phyloP scores from a whole-genome alignment of 345 rosid genomes.

The Citrus maxima region DNA sequence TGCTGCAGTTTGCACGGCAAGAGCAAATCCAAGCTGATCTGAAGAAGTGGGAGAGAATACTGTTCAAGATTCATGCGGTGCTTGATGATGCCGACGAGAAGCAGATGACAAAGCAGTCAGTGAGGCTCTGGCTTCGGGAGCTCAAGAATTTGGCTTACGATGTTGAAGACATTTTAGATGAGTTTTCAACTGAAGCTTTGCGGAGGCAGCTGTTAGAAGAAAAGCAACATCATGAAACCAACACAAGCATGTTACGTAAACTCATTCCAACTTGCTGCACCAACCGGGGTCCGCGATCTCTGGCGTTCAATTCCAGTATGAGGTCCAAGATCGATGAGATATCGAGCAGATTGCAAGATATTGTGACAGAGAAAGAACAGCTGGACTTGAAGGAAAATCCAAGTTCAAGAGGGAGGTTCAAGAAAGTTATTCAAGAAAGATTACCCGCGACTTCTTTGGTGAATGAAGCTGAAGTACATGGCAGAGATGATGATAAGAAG shows the following conservation, averaged over 20 bases:
- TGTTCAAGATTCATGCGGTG: neutral
- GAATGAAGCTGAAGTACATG: neutral
- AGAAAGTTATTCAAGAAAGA: neutral
- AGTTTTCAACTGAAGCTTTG: slow-evolving; percentile 5
- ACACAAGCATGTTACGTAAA: neutral
- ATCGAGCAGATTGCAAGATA: neutral
- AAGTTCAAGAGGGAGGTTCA: neutral
- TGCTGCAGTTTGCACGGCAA: neutral
- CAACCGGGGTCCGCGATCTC: neutral
- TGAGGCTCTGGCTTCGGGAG: slow-evolving; percentile 14
- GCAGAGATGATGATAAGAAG: neutral
- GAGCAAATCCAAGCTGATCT: neutral
- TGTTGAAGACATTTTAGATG: slow-evolving; percentile 20
- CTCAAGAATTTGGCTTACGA: slow-evolving; percentile 16
- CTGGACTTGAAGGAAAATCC: neutral
- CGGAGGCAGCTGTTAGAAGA: neutral
- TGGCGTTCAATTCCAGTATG: slow-evolving; percentile 3
- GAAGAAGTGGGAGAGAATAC: slow-evolving; percentile 6
- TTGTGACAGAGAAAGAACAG: neutral
- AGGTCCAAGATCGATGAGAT: slow-evolving; percentile 4
- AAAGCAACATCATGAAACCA: neutral
- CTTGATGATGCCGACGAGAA: slow-evolving; percentile 20
- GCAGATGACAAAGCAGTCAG: neutral
- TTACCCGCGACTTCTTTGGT: neutral
- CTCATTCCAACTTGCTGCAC: neutral